Evolutionary conservation across 371 early-diverging fungal species (phyloP), one percentile per base, ranked within the genome.

Genomic region (Fennellomyces sp.): DNA sequence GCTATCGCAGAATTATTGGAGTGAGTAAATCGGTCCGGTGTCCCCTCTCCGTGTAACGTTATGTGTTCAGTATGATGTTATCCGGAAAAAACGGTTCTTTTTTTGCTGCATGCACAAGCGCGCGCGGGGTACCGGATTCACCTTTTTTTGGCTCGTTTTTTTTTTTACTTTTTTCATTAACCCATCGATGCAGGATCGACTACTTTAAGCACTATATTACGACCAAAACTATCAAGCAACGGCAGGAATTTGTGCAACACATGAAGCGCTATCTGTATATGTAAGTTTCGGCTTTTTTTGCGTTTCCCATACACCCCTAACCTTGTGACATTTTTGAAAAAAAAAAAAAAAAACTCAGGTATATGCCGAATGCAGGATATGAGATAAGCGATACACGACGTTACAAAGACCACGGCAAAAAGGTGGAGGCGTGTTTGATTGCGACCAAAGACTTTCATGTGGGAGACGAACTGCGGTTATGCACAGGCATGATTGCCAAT

Each of bases 361-460:
- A 96, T 65, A 76, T 84, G 52, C 90, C 92, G 0, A 78, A 78
- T 31, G 94, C 96, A 19, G 97, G 97, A 13, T 95, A 82, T 68
- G 97, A 86, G 69, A 79, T 85, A 25, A 76, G 80, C 17, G 90
- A 82, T 61, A 95, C 96, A 17, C 69, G 73, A 47, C 76, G 95
- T 15, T 96, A 96, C 68, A 68, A 76, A 30, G 72, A 72, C 5
- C 78, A 76, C 23, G 85, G 92, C 0, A 82, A 84, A 25, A 87
- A 87, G 65, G 81, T 85, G 27, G 94, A 96, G 53, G 94, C 95
- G 2, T 88, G 92, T 54, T 75, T 97, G n/a, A 73, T 94, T 4
- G 92, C 96, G 0, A 94, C 91, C 11, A 82, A 83, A 42, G 72
- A 81, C 25, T 95, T 90, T 84, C 68, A 74, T 11, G 66, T 76